Conservation (phyloP, 345 rosid genomes). For the Rhodomyrtus tomentosa region DNA sequence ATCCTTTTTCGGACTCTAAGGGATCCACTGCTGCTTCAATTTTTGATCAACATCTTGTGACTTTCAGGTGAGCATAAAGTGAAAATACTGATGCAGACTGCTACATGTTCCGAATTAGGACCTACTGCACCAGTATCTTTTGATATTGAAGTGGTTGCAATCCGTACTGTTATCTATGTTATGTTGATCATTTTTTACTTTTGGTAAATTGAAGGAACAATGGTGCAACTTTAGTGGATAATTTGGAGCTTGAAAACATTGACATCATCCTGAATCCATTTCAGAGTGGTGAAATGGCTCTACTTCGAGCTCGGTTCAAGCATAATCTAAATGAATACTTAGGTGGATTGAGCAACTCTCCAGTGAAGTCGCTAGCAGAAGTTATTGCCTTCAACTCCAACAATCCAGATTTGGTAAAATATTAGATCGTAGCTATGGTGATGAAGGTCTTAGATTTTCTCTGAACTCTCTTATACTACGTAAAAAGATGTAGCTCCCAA, state of each 20-base stretch:
- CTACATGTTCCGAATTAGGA: background rate
- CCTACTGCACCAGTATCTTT: background rate
- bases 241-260: constrained; percentile 8
- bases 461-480: background rate
- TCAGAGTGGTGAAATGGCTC: background rate
- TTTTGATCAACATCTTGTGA: background rate
- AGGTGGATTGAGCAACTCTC: constrained; percentile 15
- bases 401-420: constrained; percentile 22
- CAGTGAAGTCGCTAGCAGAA: constrained; percentile 22
- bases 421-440: background rate
- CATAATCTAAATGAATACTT: constrained; percentile 18
- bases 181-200: background rate
- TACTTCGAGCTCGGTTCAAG: constrained; percentile 20
- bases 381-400: constrained; percentile 19
- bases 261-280: background rate
- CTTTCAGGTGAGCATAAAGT: constrained; percentile 1
- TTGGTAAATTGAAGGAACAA: background rate
- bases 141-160: background rate
- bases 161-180: background rate
- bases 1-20: background rate
- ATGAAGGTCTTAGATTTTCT: background rate
- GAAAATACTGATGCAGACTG: background rate
- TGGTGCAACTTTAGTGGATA: constrained; percentile 17
- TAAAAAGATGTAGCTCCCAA: background rate
- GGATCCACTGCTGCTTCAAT: background rate